A percentile compares a stretch with the other conserved stretches of the same genome.
These are phyloP conservation scores for Lithospermum erythrorhizon DNA, from an alignment of 257 asterid species.

Conservation along the genomic window DNA sequence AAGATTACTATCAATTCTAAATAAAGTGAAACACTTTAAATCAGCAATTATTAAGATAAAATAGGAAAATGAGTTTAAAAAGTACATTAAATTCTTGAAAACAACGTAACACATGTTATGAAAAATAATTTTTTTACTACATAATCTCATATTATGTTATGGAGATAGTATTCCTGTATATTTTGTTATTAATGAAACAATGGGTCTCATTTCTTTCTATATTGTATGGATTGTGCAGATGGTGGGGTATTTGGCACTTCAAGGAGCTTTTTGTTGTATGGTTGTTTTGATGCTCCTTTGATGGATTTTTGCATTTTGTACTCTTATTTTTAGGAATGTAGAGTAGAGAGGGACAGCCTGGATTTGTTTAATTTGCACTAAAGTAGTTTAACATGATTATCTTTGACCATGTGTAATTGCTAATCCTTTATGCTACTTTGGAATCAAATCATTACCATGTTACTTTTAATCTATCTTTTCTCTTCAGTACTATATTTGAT, in stretches of 20 bases:
- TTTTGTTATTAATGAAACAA: not conserved
- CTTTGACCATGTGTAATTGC: slow-evolving; percentile 12
- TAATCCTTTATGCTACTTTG: slow-evolving; percentile 47
- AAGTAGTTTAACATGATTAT: slow-evolving; percentile 27
- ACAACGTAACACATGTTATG: too few relatives aligned
- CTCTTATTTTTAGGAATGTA: not conserved
- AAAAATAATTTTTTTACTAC: too few relatives aligned
- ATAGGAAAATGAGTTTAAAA: too few relatives aligned
- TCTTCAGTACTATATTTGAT: too few relatives aligned
- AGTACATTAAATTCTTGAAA: too few relatives aligned
- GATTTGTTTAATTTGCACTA: slow-evolving; percentile 27
- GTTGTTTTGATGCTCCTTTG: slow-evolving; percentile 35
- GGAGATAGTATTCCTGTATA: too few relatives aligned
- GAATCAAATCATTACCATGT: slow-evolving; percentile 32
- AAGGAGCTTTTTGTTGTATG: slow-evolving; percentile 30
- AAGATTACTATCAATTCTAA: too few relatives aligned
- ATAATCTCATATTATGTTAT: too few relatives aligned
- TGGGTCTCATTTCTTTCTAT: not conserved
- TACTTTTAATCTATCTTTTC: not conserved
- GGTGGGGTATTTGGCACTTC: slow-evolving; percentile 34
- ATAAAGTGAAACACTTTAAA: too few relatives aligned
- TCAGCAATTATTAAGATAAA: too few relatives aligned
- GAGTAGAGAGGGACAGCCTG: not conserved
- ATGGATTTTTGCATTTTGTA: not conserved
- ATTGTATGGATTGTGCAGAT: slow-evolving; percentile 42